These are phyloP conservation scores for Mycena haematopus DNA, from an alignment of 768 basidiomycete genomes.

Conservation along the genomic window DNA sequence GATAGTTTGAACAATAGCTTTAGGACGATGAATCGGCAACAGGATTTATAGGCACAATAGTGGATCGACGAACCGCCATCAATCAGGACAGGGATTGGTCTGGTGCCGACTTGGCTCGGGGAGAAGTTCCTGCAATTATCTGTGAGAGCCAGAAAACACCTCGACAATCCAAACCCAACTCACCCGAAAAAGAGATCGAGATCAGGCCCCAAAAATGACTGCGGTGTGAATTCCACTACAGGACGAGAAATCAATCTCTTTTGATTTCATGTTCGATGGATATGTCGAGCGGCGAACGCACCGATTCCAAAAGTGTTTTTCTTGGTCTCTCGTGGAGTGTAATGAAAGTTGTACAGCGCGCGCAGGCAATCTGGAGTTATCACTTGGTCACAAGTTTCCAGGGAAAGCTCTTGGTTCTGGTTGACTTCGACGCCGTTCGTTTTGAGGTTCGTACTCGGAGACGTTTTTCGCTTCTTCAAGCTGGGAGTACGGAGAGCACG, in stretches of 20 bases:
- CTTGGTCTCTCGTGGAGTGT: constrained; percentile 36
- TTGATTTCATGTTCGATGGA: neutral
- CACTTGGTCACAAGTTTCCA: constrained; percentile 41
- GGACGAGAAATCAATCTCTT: no score
- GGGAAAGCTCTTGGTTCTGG: neutral
- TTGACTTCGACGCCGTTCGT: constrained; percentile 14
- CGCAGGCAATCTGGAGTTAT: constrained; percentile 51
- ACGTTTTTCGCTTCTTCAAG: constrained; percentile 15
- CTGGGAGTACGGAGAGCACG: constrained; percentile 23
- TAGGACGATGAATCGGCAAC: neutral
- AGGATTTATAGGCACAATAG: neutral
- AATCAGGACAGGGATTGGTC: constrained; percentile 42
- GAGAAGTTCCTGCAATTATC: constrained; percentile 41
- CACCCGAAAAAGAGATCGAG: constrained; percentile 34
- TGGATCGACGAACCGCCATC: constrained; percentile 38
- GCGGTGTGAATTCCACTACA: constrained; percentile 48
- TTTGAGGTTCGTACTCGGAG: constrained; percentile 29
- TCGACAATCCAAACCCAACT: neutral
- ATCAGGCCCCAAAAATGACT: constrained; percentile 43
- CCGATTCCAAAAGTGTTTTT: constrained; percentile 49
- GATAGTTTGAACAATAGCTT: constrained; percentile 38
- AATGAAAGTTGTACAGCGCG: constrained; percentile 44
- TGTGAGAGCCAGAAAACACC: no score
- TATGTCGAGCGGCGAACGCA: constrained; percentile 18
- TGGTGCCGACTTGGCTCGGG: constrained; percentile 36